A percentile compares a stretch with the other conserved stretches of the same genome.
phyloP scores from a whole-genome alignment of 2,329 filamentous ascomycete species.

The Talaromyces sp. region DNA sequence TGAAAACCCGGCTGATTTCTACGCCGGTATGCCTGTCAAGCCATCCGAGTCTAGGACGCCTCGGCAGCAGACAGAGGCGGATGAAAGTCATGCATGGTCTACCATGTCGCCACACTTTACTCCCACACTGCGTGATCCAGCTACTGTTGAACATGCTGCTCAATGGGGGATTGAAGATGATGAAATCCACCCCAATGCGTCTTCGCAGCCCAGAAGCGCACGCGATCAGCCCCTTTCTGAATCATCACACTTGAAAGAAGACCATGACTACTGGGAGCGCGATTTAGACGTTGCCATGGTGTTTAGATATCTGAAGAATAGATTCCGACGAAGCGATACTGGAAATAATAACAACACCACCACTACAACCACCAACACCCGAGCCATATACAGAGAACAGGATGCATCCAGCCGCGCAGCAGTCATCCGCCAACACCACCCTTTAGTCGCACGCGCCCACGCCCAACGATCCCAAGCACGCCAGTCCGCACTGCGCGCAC shows the following conservation, averaged over 20 bases:
- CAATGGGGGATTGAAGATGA: constrained; percentile 64
- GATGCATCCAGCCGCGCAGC: constrained; percentile 72
- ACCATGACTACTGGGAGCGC: constrained; percentile 82
- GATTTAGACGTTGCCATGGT: constrained; percentile 87
- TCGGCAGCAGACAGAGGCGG: constrained; percentile 14
- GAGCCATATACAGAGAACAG: constrained; percentile 35
- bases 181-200: constrained; percentile 42
- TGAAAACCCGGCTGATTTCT: constrained; percentile 37
- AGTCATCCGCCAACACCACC: constrained; percentile 82
- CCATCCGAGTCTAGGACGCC: constrained; percentile 11
- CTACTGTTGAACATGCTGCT: constrained; percentile 45
- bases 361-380: constrained; percentile 40
- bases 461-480: constrained; percentile 41
- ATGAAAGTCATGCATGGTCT: constrained; percentile 36
- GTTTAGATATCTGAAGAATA: constrained; percentile 76
- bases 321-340: constrained; percentile 55
- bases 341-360: constrained; percentile 38
- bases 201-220: constrained; percentile 36
- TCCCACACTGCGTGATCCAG: constrained; percentile 24
- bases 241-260: constrained; percentile 42
- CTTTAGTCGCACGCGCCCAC: constrained; percentile 61
- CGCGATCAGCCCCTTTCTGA: constrained; percentile 29
- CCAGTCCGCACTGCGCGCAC: constrained; percentile 31
- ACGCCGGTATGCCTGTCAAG: constrained; percentile 65
- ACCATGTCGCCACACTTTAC: constrained; percentile 35